Conservation (phyloP, 208 protist species). For the Leishmania aethiopica region DNA sequence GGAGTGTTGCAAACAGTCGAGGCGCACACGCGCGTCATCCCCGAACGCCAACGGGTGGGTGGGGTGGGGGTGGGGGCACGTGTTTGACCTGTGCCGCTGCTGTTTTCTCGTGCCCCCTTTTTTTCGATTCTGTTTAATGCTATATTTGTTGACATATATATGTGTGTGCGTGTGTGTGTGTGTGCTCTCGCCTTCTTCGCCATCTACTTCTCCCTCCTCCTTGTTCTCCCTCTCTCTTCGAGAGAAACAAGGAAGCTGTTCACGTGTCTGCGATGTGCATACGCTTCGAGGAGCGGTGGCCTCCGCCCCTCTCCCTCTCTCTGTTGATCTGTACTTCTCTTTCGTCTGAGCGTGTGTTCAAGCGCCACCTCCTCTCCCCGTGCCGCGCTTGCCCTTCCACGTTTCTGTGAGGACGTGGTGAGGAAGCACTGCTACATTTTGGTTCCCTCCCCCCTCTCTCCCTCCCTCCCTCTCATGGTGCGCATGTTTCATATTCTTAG, state of each 20-base stretch:
- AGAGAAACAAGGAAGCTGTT: background rate
- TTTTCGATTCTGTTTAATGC: background rate
- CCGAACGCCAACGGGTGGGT: too few relatives aligned
- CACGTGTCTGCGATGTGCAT: background rate
- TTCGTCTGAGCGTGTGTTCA: background rate
- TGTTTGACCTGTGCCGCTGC: background rate
- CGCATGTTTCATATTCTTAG: background rate
- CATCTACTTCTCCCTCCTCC: background rate
- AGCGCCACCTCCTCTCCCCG: background rate
- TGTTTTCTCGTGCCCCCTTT: background rate
- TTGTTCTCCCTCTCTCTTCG: background rate
- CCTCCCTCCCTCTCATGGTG: background rate
- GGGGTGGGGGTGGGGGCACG: too few relatives aligned
- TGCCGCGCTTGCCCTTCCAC: background rate
- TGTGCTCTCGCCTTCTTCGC: background rate
- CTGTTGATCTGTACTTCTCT: slow-evolving; percentile 1
- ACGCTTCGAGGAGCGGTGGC: background rate
- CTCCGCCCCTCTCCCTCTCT: background rate
- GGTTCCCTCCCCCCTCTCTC: background rate
- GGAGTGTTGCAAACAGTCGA: background rate
- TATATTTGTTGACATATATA: background rate
- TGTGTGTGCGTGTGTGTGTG: too few relatives aligned
- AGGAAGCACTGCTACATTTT: slow-evolving; percentile 1
- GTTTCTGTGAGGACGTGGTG: background rate
- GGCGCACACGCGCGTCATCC: background rate